Base-by-base conservation (phyloP, 345 rosid species). In the Hibiscus trionum region DNA sequence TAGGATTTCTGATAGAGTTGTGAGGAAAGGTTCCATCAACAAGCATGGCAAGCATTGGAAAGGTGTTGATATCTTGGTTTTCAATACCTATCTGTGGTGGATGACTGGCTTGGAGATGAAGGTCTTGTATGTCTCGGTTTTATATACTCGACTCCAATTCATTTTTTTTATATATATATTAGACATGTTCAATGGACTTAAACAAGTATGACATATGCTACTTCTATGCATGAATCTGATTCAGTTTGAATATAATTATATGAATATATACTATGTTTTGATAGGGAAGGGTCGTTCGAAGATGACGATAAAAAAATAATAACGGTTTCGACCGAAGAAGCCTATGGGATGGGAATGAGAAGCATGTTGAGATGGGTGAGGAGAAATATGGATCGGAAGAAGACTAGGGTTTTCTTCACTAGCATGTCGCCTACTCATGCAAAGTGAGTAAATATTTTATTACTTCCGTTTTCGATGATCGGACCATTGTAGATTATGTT, bases 11-110 rank as follows among this genome's bases (percentile, higher is more conserved):
- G 98, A 95, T 53, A 82, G 99, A 61, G 73, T 89, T 17, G 90
- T 92, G 27, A 85, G 97, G 70, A 89, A 82, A 82, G 97, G 98
- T 1, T 95, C 99, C 2, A 92, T 95, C 53, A 95, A 89, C 61
- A 92, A 90, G 78, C 99, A 95, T 53, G 99, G 99, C 17, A 82
- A 78, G 60, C 78, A 89, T n/a, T 95, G 99, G 99, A 91, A 89
- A 81, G 88, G 86, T 11, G 98, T 81, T 9, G 96, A 95, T 64
- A 85, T 95, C 21, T 58, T 95, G 66, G 87, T 95, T 26, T 89
- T 95, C 81, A 95, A 95, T 66, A 83, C 90, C 50, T 95, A 95
- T 44, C 80, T 95, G 0, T 92, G 99, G 99, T 95, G 99, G 99
- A 88, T 90, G 89, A 90, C 88, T 14, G 99, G 99, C 35, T 75